Evolutionary conservation across 1,139 yeast species (phyloP).

Genomic region (Geotrichum australiense): DNA sequence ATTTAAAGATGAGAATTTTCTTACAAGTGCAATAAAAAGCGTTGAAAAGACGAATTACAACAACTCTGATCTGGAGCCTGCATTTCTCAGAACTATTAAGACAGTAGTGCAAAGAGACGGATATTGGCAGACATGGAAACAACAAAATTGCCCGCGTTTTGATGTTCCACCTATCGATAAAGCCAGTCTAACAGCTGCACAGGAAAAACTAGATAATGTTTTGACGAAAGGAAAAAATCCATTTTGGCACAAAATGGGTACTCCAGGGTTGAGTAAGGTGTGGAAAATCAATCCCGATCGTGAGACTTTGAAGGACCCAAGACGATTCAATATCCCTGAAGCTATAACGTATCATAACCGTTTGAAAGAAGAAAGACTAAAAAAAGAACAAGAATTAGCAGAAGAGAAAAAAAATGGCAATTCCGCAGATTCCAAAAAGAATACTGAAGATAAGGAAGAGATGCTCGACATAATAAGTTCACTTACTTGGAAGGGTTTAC

Average conservation of each 20-base stretch:
- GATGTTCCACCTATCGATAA: conserved; percentile 22
- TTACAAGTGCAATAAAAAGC: conserved; percentile 23
- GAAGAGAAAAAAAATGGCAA: conserved; percentile 7
- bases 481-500: conserved; percentile 31
- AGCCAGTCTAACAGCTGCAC: conserved; percentile 13
- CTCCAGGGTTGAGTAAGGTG: conserved; percentile 31
- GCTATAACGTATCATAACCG: conserved; percentile 23
- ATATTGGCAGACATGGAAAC: conserved; percentile 36
- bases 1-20: conserved; percentile 7
- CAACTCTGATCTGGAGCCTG: conserved; percentile 21
- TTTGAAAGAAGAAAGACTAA: conserved; percentile 14
- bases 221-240: conserved; percentile 24
- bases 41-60: conserved; percentile 18
- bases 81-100: conserved; percentile 23
- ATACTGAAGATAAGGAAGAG: conserved; percentile 6
- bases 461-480: conserved; percentile 23
- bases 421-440: not conserved
- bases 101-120: conserved; percentile 27
- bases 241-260: conserved; percentile 33
- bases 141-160: conserved; percentile 31
- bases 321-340: conserved; percentile 20
- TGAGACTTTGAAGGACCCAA: conserved; percentile 20
- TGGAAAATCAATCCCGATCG: conserved; percentile 32
- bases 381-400: conserved; percentile 2
- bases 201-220: conserved; percentile 18